phyloP scores from a whole-genome alignment of 345 rosid species.

The Arabis alpina region DNA sequence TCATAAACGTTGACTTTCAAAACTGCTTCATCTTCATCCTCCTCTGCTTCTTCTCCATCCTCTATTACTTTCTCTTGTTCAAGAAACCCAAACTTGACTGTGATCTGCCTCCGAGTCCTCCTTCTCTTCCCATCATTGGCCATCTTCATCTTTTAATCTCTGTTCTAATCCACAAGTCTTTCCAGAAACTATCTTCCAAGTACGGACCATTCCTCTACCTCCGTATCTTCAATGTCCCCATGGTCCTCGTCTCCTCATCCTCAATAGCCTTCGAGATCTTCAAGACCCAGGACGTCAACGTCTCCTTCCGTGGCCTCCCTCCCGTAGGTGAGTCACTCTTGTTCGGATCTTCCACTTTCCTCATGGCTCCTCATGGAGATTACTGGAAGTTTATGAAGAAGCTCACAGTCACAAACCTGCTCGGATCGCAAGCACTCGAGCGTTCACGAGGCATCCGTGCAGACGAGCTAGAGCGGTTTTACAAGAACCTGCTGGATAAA shows the following conservation, averaged over 20 bases:
- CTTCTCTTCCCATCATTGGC: constrained; percentile 5
- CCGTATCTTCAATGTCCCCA: constrained; percentile 11
- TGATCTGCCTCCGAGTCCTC: constrained; percentile 21
- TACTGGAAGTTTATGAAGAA: constrained; percentile 2
- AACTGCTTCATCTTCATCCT: background rate
- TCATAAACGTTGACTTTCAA: background rate
- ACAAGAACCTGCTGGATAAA: constrained; percentile 10
- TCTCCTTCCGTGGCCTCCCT: constrained; percentile 5
- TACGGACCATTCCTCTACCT: constrained; percentile 9
- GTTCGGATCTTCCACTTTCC: background rate
- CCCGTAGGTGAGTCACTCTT: background rate
- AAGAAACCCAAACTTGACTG: background rate
- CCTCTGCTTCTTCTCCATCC: background rate
- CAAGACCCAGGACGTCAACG: background rate
- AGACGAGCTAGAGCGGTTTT: constrained; percentile 9
- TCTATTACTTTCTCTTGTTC: constrained; percentile 2
- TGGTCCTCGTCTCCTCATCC: constrained; percentile 5
- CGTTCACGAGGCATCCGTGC: constrained; percentile 8
- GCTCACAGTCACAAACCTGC: constrained; percentile 26
- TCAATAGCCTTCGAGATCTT: constrained; percentile 7
- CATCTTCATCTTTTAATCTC: constrained; percentile 15
- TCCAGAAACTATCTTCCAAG: constrained; percentile 5
- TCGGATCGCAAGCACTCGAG: constrained; percentile 22
- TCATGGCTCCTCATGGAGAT: background rate
- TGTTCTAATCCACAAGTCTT: background rate